Base-by-base conservation (phyloP, 371 early-diverging fungal genomes). In the Umbelopsis sp. region DNA sequence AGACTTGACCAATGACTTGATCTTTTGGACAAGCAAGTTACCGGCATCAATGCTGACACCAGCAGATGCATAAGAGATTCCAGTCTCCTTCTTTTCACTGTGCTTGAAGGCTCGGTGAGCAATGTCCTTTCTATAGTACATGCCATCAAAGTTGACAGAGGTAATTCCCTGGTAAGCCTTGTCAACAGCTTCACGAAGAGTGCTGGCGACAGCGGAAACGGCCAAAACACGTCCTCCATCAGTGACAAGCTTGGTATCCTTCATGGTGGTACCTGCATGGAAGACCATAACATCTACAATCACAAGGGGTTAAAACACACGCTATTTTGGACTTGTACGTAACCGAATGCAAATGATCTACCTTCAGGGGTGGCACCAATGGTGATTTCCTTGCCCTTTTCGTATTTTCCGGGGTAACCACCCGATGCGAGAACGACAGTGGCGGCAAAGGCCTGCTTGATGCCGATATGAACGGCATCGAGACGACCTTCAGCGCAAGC, bases 31-130 rank as follows among this genome's bases (percentile, higher is more conserved):
- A 22, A 99, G 82, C 29, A 88, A 77, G 87, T 99, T 97, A 45
- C 99, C 99, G 14, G 93, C 93, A 77, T 97, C 97, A 71, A 99
- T 97, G 69, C 88, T 89, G 41, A 99, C 99, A 77, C 99, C 99
- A 32, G 98, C 97, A 72, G 91, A 92, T 16, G 94, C 96, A 78
- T 99, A 99, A 6, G 95, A 94, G 62, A 90, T 79, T 25, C 84
- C 82, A 6, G 69, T 68, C 63, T 78, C 74, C 66, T 78, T 70
- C 66, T 82, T 67, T 3, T 84, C 79, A 45, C 87, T 73, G 65
- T 86, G 81, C 32, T 77, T 80, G 74, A 94, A 84, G 14, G 94
- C 92, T 62, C 91, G 82, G 75, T 94, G 92, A 11, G 96, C 99
- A 78, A 99, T 99, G 74, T 99, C 99, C 20, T 82, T 87, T 67